Conservation (phyloP, 129 eudicot genomes). For the Arctium minus region DNA sequence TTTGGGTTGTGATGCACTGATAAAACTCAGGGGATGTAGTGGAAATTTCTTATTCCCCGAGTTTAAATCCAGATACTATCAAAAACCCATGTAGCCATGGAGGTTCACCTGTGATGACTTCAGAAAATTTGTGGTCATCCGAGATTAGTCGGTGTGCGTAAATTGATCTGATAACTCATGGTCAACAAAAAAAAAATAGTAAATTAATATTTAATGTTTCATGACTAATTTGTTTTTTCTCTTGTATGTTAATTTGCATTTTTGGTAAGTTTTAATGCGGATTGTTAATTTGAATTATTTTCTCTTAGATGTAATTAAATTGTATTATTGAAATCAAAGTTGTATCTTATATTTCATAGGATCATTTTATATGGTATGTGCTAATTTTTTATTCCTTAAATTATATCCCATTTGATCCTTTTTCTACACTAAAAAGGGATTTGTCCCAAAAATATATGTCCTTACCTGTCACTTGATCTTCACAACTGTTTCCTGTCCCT, state of each 20-base stretch:
- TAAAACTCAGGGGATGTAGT: no score
- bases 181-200: not conserved
- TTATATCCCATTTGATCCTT: not conserved
- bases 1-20: no score
- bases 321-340: not conserved
- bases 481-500: not conserved
- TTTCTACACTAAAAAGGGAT: slow-evolving; percentile 8
- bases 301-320: not conserved
- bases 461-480: not conserved
- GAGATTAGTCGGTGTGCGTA: no score
- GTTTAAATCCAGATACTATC: no score
- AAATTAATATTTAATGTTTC: not conserved
- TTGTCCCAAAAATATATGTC: not conserved
- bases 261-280: not conserved
- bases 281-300: not conserved
- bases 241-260: not conserved
- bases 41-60: no score
- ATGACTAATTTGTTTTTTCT: not conserved
- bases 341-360: not conserved
- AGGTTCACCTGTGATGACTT: no score
- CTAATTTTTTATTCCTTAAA: slow-evolving; percentile 6
- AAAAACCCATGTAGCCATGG: no score
- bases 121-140: no score
- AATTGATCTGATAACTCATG: no score
- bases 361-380: not conserved